Evolutionary conservation across 305 asterid species (phyloP), one percentile per base, ranked within the genome.

Genomic region (Fraxinus greggii): DNA sequence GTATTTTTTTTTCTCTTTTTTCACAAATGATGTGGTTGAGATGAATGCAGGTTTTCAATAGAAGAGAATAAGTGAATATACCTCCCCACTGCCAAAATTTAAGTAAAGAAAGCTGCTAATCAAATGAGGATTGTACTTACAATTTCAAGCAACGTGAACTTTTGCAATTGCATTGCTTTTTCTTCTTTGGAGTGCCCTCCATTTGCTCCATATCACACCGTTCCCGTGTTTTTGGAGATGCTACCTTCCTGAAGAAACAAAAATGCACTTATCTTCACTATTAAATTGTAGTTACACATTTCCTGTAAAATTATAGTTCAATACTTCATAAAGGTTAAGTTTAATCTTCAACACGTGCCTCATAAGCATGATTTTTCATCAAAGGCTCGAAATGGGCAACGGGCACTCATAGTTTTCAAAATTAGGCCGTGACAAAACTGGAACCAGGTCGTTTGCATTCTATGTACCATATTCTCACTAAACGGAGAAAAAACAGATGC

Each of bases 81-180:
- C 24, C 19, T 23, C 40, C 33, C 28, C 6, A 21, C 31, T 40
- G 80, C 32, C 6, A 69, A n/a, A 35, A 31, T 28, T 33, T 19
- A 8, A 21, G 12, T 12, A 9, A 7, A 61, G 56, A 73, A 29
- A 77, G 80, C 80, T 29, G 51, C 70, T 51, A 69, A 77, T 24
- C 63, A 75, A 77, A 9, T n/a, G 21, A 40, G 54, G n/a, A 80
- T 21, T 82, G 67, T 72, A 87, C 98, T 91, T 89, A 92, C 97
- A 92, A 70, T 86, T 93, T 93, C 86, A 93, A 87, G 89, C 98
- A 93, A 78, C 91, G 90, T 1, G 97, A 92, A 76, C 86, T 91
- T 86, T 85, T 92, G 85, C 98, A 93, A 74, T 85, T 92, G 86
- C 98, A 93, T 76, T 88, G 92, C 88, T 92, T 93, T 88, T 82